Evolutionary conservation across 176 grass and related monocot genomes (phyloP), one percentile per base, ranked within the genome.

Genomic region (Typha latifolia): DNA sequence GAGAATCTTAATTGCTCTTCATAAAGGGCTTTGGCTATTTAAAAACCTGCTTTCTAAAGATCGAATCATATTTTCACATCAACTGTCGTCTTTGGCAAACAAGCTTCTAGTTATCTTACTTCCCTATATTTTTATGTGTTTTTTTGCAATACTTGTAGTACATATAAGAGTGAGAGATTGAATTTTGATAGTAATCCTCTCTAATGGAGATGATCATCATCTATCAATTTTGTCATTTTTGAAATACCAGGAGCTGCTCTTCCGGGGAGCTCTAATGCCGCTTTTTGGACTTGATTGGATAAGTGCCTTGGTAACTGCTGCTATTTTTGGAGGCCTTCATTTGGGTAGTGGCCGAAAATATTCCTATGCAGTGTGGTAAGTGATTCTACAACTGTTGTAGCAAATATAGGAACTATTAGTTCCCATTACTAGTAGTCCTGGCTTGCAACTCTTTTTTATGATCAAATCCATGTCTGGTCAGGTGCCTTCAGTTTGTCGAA

Each of bases 241-340:
- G 50, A 66, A 81, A 63, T 78, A 11, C 59, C 73, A 96, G 91
- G 87, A 96, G 64, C 70, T 96, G 16, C 65, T 96, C 21, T 96
- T 96, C 64, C 87, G 84, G 23, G 87, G 91, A 34, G 84, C 82
- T 15, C 37, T 96, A 68, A 82, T 96, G 87, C 91, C 91, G 69
- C 76, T 72, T 27, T 79, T 96, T 48, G 91, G 91, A 67, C 51
- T 91, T 74, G 82, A 91, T 62, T 96, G 82, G 91, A 84, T 64
- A 77, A 86, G 91, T 82, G 84, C 91, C 12, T 49, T 91, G 27
- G 66, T 61, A 53, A 56, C 66, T 21, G 82, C 84, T 59, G 82
- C 71, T 31, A 47, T 91, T 81, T 96, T 96, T 66, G 91, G 91
- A 69, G 61, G 76, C 74, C 84, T 96, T 91, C 91, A 96, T 72